Evolutionary conservation across 345 rosid species (phyloP).

Genomic region (Eucalyptus virginea): DNA sequence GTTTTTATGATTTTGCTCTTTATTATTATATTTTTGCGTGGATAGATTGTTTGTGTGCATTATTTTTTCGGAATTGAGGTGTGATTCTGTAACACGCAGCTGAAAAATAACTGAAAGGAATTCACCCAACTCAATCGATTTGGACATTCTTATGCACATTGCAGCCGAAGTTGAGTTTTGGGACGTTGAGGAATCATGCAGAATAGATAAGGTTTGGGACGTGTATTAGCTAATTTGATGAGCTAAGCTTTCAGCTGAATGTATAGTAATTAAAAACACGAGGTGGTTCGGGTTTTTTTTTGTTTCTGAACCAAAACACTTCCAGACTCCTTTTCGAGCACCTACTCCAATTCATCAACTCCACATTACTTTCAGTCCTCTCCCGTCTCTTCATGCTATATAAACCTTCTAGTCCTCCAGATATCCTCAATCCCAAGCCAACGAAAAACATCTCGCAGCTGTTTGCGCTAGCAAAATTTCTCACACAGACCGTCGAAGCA

Average conservation of each 20-base stretch:
- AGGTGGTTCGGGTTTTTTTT: not conserved
- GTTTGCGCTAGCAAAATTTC: not conserved
- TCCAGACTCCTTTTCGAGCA: not conserved
- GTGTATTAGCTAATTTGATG: not conserved
- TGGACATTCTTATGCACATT: not conserved
- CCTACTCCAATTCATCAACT: not conserved
- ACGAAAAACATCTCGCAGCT: not conserved
- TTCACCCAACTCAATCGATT: not conserved
- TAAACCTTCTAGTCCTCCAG: not conserved
- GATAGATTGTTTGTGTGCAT: fast-evolving
- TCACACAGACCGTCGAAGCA: not conserved
- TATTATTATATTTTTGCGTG: no score
- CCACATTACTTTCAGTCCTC: not conserved
- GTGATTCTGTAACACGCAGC: fast-evolving
- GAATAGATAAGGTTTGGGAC: not conserved
- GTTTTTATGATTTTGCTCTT: no score
- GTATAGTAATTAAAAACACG: not conserved
- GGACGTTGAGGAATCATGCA: not conserved
- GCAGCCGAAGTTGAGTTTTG: not conserved
- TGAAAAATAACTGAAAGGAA: not conserved
- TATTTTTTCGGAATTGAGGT: no score
- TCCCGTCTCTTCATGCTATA: not conserved
- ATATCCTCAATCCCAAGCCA: not conserved
- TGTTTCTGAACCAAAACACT: not conserved
- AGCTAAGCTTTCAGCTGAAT: not conserved